Percentiles rank a stretch among this genome's conserved stretches.
These are phyloP conservation scores for sweet orange (Citrus sinensis) DNA, from an alignment of 345 rosid species.

Conservation along the genomic window DNA sequence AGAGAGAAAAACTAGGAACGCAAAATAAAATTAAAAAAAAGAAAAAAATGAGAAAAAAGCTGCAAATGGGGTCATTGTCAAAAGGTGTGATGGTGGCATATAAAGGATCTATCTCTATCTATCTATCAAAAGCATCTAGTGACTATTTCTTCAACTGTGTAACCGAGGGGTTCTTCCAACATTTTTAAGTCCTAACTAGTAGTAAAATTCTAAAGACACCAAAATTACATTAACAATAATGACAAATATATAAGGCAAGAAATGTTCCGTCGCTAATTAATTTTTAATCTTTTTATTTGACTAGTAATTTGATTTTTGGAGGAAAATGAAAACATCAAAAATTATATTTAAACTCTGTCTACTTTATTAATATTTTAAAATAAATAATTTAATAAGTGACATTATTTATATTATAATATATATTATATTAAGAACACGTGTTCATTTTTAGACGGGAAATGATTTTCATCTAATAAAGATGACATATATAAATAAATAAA, in stretches of 20 bases:
- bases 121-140: conserved; percentile 14
- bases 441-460: too few species aligned
- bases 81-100: conserved; percentile 38
- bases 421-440: too few species aligned
- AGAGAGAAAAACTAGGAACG: not conserved
- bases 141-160: not conserved
- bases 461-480: too few species aligned
- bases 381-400: too few species aligned
- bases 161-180: not conserved
- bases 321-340: too few species aligned
- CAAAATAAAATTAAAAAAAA: too few species aligned
- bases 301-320: too few species aligned
- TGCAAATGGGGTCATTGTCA: conserved; percentile 39
- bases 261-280: not conserved
- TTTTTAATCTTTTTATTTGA: too few species aligned
- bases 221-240: not conserved
- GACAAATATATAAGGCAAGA: not conserved
- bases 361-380: too few species aligned
- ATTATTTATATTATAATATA: too few species aligned
- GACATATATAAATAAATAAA: too few species aligned
- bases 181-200: not conserved
- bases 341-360: too few species aligned
- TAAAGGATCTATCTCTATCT: conserved; percentile 25
- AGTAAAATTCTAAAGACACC: not conserved
- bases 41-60: conserved; percentile 5